A percentile compares a stretch with the other conserved stretches of the same genome.
These are phyloP conservation scores for Gautieria morchelliformis DNA, from an alignment of 768 basidiomycete genomes.

Conservation along the genomic window DNA sequence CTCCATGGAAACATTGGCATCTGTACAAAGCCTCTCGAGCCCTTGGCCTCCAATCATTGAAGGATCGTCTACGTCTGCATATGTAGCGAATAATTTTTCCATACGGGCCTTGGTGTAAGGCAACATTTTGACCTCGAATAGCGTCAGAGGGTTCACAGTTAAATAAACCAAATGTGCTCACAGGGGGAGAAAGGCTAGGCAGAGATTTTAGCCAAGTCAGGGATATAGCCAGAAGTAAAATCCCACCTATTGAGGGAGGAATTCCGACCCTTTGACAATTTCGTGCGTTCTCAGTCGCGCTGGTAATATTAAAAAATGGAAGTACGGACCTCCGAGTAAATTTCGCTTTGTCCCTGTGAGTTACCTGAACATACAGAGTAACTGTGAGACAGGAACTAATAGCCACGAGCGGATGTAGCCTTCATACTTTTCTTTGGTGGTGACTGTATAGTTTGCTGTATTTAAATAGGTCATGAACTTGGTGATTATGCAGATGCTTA, in stretches of 20 bases:
- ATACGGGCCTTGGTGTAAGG: conserved; percentile 45
- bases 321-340: no score
- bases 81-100: conserved; percentile 47
- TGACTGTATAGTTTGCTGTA: neutral
- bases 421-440: neutral
- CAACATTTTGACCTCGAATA: neutral
- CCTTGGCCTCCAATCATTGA: conserved; percentile 61
- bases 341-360: no score
- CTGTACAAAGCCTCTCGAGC: conserved; percentile 58
- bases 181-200: neutral
- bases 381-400: no score
- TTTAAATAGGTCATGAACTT: no score
- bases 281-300: neutral
- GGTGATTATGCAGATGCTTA: no score
- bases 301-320: no score
- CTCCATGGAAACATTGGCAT: conserved; percentile 64
- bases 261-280: neutral
- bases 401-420: no score
- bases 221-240: neutral
- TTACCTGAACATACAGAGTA: no score
- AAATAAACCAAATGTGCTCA: neutral
- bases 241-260: neutral
- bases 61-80: conserved; percentile 41
- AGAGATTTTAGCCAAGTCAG: neutral
- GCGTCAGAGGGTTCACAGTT: no score